phyloP scores from a whole-genome alignment of 352 stramenopile species.

The Phytophthora fragariae region DNA sequence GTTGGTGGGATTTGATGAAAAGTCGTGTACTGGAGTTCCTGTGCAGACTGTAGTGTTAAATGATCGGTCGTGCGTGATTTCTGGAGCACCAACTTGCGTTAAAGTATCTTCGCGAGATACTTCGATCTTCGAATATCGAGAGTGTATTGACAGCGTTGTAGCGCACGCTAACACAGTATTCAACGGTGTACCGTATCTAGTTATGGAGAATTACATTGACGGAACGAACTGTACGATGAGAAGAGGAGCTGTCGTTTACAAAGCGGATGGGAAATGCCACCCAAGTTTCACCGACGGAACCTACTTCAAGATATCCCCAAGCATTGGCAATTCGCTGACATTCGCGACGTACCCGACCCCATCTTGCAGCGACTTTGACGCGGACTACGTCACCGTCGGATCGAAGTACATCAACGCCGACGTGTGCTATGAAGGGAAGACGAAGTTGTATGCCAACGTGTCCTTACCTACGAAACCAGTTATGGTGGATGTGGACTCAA shows the following conservation, averaged over 20 bases:
- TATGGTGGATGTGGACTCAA: not conserved
- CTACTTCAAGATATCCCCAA: slow-evolving; percentile 9
- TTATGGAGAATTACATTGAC: slow-evolving; percentile 5
- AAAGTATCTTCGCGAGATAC: not conserved
- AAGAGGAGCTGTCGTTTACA: slow-evolving; percentile 6
- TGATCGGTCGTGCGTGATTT: not conserved
- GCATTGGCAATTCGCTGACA: slow-evolving; percentile 1
- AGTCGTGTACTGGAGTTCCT: not conserved
- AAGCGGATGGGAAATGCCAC: slow-evolving; percentile 16
- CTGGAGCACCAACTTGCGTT: not conserved
- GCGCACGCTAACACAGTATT: slow-evolving; percentile 2
- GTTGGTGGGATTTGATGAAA: not conserved
- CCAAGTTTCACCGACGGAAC: not conserved
- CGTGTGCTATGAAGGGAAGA: not conserved
- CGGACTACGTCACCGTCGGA: not conserved
- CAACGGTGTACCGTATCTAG: not conserved
- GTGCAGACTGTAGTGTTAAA: slow-evolving; percentile 4
- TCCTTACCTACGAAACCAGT: not conserved
- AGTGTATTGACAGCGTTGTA: not conserved
- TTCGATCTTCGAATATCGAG: not conserved
- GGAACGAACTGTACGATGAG: slow-evolving; percentile 7
- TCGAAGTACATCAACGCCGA: not conserved
- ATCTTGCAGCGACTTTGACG: slow-evolving; percentile 4
- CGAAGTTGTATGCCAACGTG: not conserved
- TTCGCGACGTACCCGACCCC: slow-evolving; percentile 1